A percentile compares a stretch with the other conserved stretches of the same genome.
phyloP scores from a whole-genome alignment of 2,329 filamentous ascomycete species.

The Penicillium carneum region DNA sequence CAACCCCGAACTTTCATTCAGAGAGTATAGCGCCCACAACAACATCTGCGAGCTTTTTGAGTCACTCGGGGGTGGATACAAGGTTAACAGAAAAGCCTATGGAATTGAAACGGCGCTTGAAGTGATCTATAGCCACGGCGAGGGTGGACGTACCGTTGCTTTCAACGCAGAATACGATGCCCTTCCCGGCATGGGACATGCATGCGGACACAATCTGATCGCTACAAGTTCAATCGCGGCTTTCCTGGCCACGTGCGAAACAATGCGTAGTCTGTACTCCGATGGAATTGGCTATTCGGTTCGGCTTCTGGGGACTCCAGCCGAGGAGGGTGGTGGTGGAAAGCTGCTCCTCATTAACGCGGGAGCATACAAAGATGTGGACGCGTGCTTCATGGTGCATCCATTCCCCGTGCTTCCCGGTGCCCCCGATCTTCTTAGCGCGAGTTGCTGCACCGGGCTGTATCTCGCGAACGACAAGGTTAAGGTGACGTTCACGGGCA shows the following conservation, averaged over 20 bases:
- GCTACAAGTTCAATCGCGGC: conserved; percentile 37
- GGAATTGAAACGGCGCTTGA: conserved; percentile 24
- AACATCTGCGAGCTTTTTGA: conserved; percentile 29
- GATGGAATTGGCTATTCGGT: conserved; percentile 26
- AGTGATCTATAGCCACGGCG: conserved; percentile 35
- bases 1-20: conserved; percentile 26
- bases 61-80: conserved; percentile 18
- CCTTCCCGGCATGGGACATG: conserved; percentile 41
- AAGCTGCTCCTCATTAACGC: conserved; percentile 48
- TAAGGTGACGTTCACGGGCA: conserved; percentile 55
- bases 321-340: conserved; percentile 42
- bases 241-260: conserved; percentile 35
- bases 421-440: conserved; percentile 13
- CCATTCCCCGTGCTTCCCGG: conserved; percentile 27
- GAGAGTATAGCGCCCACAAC: conserved; percentile 29
- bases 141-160: conserved; percentile 38
- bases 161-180: conserved; percentile 47
- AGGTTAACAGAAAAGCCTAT: conserved; percentile 24
- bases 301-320: conserved; percentile 40
- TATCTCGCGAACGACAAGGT: conserved; percentile 44
- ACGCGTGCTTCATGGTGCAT: conserved; percentile 50
- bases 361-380: conserved; percentile 47
- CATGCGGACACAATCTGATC: conserved; percentile 43
- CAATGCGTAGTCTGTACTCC: conserved; percentile 23
- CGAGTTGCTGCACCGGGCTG: conserved; percentile 19